Evolutionary conservation across 1,139 yeast species (phyloP).

Genomic region (Magnusiomyces magnusii): DNA sequence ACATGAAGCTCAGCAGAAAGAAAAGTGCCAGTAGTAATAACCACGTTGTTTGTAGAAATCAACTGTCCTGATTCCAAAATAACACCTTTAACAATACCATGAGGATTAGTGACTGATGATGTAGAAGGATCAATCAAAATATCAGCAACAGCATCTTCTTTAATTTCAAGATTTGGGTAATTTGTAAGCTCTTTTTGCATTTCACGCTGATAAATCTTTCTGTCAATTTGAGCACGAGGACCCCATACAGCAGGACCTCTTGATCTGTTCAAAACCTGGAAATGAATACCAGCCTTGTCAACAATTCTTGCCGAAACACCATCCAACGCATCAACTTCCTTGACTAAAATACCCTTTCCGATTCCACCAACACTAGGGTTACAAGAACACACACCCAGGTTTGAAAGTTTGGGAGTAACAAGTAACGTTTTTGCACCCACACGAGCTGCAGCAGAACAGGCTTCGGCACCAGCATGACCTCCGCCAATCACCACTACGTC

Average conservation of each 20-base stretch:
- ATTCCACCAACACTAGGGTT: slow-evolving; percentile 99
- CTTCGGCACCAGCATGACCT: slow-evolving; percentile 99
- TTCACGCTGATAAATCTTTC: slow-evolving; percentile 65
- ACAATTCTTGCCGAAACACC: slow-evolving; percentile 82
- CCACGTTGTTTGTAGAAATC: slow-evolving; percentile 56
- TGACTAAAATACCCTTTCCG: slow-evolving; percentile 87
- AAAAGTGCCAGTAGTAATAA: slow-evolving; percentile 94
- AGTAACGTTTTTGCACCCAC: slow-evolving; percentile 66
- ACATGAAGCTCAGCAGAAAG: slow-evolving; percentile 91
- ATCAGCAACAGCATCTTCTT: slow-evolving; percentile 79
- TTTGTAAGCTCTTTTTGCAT: slow-evolving; percentile 62
- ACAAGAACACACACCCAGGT: slow-evolving; percentile 93
- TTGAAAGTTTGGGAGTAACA: slow-evolving; percentile 64
- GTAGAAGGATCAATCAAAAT: slow-evolving; percentile 49
- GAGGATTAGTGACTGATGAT: slow-evolving; percentile 28
- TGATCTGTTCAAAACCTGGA: slow-evolving; percentile 75
- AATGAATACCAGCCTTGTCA: slow-evolving; percentile 90
- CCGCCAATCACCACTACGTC: slow-evolving; percentile 93
- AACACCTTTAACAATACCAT: slow-evolving; percentile 52
- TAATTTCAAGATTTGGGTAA: slow-evolving; percentile 54
- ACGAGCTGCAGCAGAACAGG: slow-evolving; percentile 89
- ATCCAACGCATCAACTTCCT: slow-evolving; percentile 94
- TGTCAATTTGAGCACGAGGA: slow-evolving; percentile 93
- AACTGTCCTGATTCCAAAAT: slow-evolving; percentile 60
- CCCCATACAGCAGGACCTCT: slow-evolving; percentile 99